phyloP scores from a whole-genome alignment of 805 yeast genomes.

The Monosporozyma unispora region DNA sequence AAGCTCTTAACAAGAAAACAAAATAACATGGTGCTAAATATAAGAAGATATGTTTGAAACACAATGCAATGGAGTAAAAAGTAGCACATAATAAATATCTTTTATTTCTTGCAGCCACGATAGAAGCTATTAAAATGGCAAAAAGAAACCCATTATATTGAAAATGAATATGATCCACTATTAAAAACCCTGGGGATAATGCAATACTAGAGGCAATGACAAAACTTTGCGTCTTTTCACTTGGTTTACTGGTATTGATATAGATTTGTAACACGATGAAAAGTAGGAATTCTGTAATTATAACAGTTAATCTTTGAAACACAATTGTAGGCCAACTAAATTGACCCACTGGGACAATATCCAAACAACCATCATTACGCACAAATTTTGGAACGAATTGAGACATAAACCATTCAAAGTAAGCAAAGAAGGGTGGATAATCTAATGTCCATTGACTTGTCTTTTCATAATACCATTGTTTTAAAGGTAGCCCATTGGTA shows the following conservation, averaged over 20 bases:
- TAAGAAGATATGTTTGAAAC: constrained; percentile 90
- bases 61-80: constrained; percentile 65
- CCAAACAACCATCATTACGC: constrained; percentile 66
- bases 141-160: constrained; percentile 94
- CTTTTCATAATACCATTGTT: constrained; percentile 73
- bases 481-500: constrained; percentile 64
- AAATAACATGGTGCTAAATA: constrained; percentile 93
- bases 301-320: constrained; percentile 77
- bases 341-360: constrained; percentile 51
- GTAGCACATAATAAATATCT: constrained; percentile 53
- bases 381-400: constrained; percentile 60
- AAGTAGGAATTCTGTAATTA: constrained; percentile 63
- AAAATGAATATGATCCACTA: constrained; percentile 93
- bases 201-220: constrained; percentile 77
- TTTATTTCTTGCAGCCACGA: constrained; percentile 58
- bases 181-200: constrained; percentile 80
- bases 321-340: constrained; percentile 73
- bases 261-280: constrained; percentile 65
- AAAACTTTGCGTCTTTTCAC: constrained; percentile 39
- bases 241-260: constrained; percentile 40
- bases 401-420: constrained; percentile 77
- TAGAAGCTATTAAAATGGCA: constrained; percentile 67
- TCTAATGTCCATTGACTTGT: constrained; percentile 89
- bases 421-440: constrained; percentile 96
- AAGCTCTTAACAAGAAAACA: constrained; percentile 63